These are phyloP conservation scores for Apiospora kogelbergensis DNA, from an alignment of 2,329 filamentous ascomycete genomes.

Conservation along the genomic window DNA sequence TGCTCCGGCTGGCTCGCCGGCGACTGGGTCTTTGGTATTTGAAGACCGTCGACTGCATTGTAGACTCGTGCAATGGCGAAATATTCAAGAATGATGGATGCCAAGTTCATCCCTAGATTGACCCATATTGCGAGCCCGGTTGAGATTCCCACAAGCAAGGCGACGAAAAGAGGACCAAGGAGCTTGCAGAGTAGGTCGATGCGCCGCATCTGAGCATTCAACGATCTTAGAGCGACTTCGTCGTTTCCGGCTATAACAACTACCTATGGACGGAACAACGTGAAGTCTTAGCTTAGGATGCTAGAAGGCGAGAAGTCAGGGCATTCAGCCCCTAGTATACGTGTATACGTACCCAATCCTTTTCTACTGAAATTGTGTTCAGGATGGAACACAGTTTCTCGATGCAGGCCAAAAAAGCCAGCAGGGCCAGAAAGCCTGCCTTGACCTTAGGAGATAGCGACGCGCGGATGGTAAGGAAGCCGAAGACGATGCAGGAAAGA, in stretches of 20 bases:
- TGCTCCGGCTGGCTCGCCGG: not conserved
- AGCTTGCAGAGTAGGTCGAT: slow-evolving; percentile 62
- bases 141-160: slow-evolving; percentile 46
- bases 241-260: slow-evolving; percentile 48
- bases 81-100: slow-evolving; percentile 35
- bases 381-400: slow-evolving; percentile 67
- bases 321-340: not conserved
- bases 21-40: not conserved
- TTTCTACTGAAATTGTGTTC: slow-evolving; percentile 68
- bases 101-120: slow-evolving; percentile 46
- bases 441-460: slow-evolving; percentile 22
- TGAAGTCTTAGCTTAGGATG: not conserved
- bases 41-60: slow-evolving; percentile 19
- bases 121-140: slow-evolving; percentile 44
- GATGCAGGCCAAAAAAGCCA: slow-evolving; percentile 59
- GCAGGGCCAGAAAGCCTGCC: slow-evolving; percentile 30
- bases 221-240: slow-evolving; percentile 28
- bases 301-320: not conserved
- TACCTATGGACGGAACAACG: slow-evolving; percentile 26
- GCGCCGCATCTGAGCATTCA: slow-evolving; percentile 56
- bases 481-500: slow-evolving; percentile 47
- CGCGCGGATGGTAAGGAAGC: slow-evolving; percentile 26
- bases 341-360: slow-evolving; percentile 60
- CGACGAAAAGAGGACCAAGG: slow-evolving; percentile 50
- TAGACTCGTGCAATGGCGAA: slow-evolving; percentile 24